Evolutionary conservation across 352 stramenopile species (phyloP), one percentile per base, ranked within the genome.

Genomic region (Pythium dissotocum): DNA sequence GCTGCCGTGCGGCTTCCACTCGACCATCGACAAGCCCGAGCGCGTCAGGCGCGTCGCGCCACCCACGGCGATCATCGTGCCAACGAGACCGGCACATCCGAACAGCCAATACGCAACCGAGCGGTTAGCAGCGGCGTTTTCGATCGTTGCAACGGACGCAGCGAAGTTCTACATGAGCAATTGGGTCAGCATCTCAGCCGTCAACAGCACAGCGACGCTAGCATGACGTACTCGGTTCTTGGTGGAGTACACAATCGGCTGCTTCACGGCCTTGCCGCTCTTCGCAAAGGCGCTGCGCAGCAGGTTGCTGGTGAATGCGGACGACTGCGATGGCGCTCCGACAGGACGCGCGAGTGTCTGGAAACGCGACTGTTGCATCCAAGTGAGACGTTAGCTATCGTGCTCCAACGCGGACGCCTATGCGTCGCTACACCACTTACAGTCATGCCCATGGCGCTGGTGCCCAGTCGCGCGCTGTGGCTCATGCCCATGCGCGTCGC

Each of bases 1-100:
- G 0, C 84, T 88, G 13, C 97, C 97, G 52, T 98, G 83, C 33
- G 95, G 90, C 77, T 98, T 99, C 98, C 98, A 99, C 38, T 98
- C 82, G 63, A 98, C 95, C 94, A 99, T 99, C 51, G 90, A 98
- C 24, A 99, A 79, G 6, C 98, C 98, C 14, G 94, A 99, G 58
- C 97, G 91, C 18, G 98, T 99, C 28, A 99, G 80, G 21, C 98
- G 91, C 8, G 98, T 99, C 6, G 98, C 87, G 55, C 98, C 98
- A 21, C 98, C 98, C 10, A 99, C 87, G 10, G 97, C 96, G 49
- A 99, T 97, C 96, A 99, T 99, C 28, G 91, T 91, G 21, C 97
- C 91, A 0, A 99, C 97, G 35, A 98, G 76, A 2, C 81, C 91
- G 6, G 92, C 96, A n/a, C 93, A 98, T 38, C 91, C 91, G 28